phyloP scores from a whole-genome alignment of 306 rosid genomes.

The Vachellia collinsii region DNA sequence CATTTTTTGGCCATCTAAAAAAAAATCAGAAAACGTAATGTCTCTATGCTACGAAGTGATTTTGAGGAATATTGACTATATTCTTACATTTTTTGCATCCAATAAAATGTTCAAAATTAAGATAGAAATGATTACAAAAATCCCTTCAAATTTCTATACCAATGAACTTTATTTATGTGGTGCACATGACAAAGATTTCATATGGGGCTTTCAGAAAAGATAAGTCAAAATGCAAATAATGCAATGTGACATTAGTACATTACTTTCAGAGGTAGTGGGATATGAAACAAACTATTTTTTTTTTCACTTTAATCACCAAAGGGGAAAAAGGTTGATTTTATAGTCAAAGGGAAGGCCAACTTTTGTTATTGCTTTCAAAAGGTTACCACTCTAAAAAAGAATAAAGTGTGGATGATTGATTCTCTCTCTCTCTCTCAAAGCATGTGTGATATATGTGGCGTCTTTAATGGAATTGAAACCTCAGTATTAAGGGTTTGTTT shows the following conservation, averaged over 20 bases:
- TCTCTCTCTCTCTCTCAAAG: neutral
- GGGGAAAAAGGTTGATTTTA: constrained; percentile 25
- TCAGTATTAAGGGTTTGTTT: neutral
- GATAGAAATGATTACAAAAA: neutral
- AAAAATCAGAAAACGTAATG: neutral
- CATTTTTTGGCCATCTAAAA: neutral
- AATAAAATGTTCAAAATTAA: neutral
- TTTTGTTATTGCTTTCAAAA: constrained; percentile 39
- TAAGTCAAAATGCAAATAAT: constrained; percentile 21
- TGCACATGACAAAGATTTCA: constrained; percentile 12
- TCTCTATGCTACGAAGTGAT: neutral
- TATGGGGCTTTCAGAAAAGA: constrained; percentile 7
- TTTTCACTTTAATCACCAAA: constrained; percentile 13
- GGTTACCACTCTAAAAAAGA: constrained; percentile 20
- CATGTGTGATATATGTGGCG: constrained; percentile 36
- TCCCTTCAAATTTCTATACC: neutral
- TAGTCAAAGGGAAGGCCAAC: constrained; percentile 38
- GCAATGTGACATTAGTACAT: constrained; percentile 9
- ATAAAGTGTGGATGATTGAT: constrained; percentile 33
- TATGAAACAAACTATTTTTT: neutral
- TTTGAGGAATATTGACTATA: neutral
- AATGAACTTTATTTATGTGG: neutral
- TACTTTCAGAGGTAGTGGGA: constrained; percentile 22
- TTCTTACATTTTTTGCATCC: neutral
- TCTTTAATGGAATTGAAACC: constrained; percentile 16